Base-by-base conservation (phyloP, 2,329 filamentous ascomycete species). In the Knufia petricola region DNA sequence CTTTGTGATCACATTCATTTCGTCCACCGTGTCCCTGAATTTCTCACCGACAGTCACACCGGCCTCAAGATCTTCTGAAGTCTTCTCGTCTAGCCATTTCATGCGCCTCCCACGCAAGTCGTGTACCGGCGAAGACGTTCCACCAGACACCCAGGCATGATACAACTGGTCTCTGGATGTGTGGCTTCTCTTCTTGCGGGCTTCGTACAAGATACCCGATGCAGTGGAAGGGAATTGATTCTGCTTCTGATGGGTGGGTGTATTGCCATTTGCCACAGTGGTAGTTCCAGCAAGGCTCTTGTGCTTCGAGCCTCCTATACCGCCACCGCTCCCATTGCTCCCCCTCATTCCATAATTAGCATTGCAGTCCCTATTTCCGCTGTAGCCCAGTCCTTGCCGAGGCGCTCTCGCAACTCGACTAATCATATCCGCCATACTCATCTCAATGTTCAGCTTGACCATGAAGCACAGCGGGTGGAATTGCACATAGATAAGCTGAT, bases 371-470 rank as follows among this genome's bases (percentile, higher is more conserved):
- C 32, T 6, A 36, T 36, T n/a, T n/a, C 15, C 32, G 32, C 13
- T n/a, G 15, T 36, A 36, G 15, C 15, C 15, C 4, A n/a, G 6
- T 4, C 32, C 32, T n/a, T 36, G 6, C 9, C 42, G 19, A 32
- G 42, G 15, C 23, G 6, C 10, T 30, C n/a, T 32, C 6, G 64
- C 64, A 36, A 66, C 59, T 36, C 62, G 63, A 7, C 63, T 63
- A 48, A 70, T 66, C 4, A 70, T 61, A 1, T 64, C 63, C 4
- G 67, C 66, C 66, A 70, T 69, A 50, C 61, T 62, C 65, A 70
- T 66, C 57, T 70, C 68, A 48, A 70, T 69, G 54, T 70, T 69
- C 46, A 70, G 64, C 51, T 65, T 69, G 40, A 70, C 64, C 41
- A 68, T 66, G 57, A 70, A 47, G 34, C 31, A 38, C 15, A n/a